These are phyloP conservation scores for Cryptococcus hybrid DNA, from an alignment of 1,284 basidiomycete species.

Conservation along the genomic window DNA sequence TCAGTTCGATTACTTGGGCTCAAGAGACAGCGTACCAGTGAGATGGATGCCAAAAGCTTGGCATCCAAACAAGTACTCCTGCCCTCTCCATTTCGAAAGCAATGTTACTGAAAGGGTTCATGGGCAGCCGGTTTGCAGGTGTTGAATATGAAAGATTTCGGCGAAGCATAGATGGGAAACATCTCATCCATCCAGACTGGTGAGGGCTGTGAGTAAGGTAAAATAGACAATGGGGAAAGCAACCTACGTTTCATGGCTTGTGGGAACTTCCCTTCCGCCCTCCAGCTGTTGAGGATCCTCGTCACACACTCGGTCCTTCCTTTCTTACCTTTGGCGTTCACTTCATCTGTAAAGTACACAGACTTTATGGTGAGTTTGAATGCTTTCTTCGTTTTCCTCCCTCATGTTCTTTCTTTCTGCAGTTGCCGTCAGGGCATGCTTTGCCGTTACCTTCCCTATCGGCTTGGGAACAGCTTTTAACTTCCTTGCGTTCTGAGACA, in stretches of 20 bases:
- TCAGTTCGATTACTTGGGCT: slow-evolving; percentile 51
- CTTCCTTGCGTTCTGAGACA: neutral
- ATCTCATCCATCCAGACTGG: slow-evolving; percentile 75
- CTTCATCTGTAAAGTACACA: slow-evolving; percentile 7
- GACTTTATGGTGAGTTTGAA: neutral
- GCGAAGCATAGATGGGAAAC: slow-evolving; percentile 74
- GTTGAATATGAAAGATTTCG: slow-evolving; percentile 52
- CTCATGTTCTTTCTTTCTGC: neutral
- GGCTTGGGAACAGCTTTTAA: neutral
- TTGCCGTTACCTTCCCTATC: too few species aligned
- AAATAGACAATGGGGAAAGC: neutral
- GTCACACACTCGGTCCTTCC: slow-evolving; percentile 23
- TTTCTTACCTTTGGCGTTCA: slow-evolving; percentile 5
- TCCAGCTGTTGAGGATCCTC: slow-evolving; percentile 37
- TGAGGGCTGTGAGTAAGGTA: too few species aligned
- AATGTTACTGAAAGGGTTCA: slow-evolving; percentile 56
- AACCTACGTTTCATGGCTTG: slow-evolving; percentile 40
- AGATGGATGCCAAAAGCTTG: slow-evolving; percentile 63
- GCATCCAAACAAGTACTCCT: slow-evolving; percentile 75
- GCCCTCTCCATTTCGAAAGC: slow-evolving; percentile 67
- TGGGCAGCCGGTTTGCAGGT: slow-evolving; percentile 29
- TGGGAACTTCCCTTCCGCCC: slow-evolving; percentile 35
- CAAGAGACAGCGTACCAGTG: slow-evolving; percentile 19
- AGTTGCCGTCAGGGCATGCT: neutral
- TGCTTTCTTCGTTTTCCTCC: too few species aligned